Base-by-base conservation (phyloP, 2,329 filamentous ascomycete species). In the Xylariomycetidae sp. region DNA sequence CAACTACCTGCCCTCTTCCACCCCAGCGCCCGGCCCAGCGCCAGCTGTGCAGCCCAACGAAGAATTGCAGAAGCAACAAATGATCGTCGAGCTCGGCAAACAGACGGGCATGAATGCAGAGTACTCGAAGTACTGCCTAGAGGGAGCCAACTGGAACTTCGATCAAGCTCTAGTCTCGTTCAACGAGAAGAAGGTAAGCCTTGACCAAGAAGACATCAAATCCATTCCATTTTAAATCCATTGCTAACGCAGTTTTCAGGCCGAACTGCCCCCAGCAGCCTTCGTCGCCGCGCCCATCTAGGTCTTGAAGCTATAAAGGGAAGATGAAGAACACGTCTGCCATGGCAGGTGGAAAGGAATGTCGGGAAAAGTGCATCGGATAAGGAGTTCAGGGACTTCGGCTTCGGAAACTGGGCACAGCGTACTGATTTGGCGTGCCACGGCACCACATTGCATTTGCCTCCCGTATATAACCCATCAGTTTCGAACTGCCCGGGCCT, bases 111-210 rank as follows among this genome's bases (percentile, higher is more conserved):
- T 98, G 79, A 92, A 77, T 7, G 61, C 79, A 8, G 69, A 84
- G 38, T 94, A 84, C 56, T 83, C 88, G 1, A 74, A 81, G 46
- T 74, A 93, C 68, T 95, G 90, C 49, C 68, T 96, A 12, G 71
- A 76, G 3, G 79, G 88, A 38, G 85, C 82, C 36, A 74, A 72
- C 23, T 96, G 88, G 87, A 76, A 93, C 54, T 76, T 89, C 30
- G 74, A 84, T 23, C 73, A 75, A 44, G 90, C 89, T 2, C 63
- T 89, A 46, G 65, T 72, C 34, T 76, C 85, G 19, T 95, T 95
- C 54, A 74, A 81, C 42, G 74, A 81, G 45, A 79, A 85, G 37
- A 87, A 81, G 68, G 85, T 83, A 65, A 54, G 68, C 49, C 18
- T 26, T 38, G 12, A 3, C 17, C 13, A n/a, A 10, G 26, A 12